Percentiles rank a stretch among this genome's conserved stretches.
phyloP scores from a whole-genome alignment of 1,139 yeast genomes.

The Pichia sp. region DNA sequence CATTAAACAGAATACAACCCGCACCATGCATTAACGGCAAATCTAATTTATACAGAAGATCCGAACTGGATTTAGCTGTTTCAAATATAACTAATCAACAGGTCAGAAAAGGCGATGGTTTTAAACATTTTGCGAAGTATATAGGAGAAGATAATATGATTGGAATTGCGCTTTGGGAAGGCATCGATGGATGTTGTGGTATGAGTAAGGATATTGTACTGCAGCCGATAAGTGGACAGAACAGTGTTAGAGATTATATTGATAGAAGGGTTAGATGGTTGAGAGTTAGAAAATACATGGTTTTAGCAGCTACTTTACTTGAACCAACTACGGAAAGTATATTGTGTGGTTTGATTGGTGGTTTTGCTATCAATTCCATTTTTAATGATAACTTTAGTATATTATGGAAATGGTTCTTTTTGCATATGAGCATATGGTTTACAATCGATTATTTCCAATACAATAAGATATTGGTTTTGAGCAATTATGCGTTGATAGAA shows the following conservation, averaged over 20 bases:
- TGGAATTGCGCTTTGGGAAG: constrained; percentile 77
- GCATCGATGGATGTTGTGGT: constrained; percentile 62
- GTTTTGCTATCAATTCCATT: constrained; percentile 50
- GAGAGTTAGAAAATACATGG: constrained; percentile 87
- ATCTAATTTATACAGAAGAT: constrained; percentile 67
- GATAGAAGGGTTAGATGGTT: constrained; percentile 76
- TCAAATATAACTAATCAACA: constrained; percentile 24
- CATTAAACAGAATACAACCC: constrained; percentile 65
- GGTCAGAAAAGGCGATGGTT: constrained; percentile 37
- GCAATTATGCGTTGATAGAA: constrained; percentile 6
- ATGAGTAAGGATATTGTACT: constrained; percentile 73
- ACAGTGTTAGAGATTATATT: constrained; percentile 49
- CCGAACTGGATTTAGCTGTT: constrained; percentile 66
- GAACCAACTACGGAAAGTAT: constrained; percentile 85
- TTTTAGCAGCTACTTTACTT: constrained; percentile 69
- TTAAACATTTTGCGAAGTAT: constrained; percentile 67
- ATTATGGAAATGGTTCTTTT: constrained; percentile 33
- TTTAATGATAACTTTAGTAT: constrained; percentile 19
- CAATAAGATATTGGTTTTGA: constrained; percentile 35
- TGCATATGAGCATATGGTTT: constrained; percentile 62
- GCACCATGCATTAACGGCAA: constrained; percentile 96
- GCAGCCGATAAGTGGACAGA: constrained; percentile 61
- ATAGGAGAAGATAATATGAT: constrained; percentile 95
- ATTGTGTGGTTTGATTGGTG: constrained; percentile 61
- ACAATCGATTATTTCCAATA: constrained; percentile 56